A percentile compares a stretch with the other conserved stretches of the same genome.
phyloP scores from a whole-genome alignment of 2,329 filamentous ascomycete genomes.

The Trichoderma koningii region DNA sequence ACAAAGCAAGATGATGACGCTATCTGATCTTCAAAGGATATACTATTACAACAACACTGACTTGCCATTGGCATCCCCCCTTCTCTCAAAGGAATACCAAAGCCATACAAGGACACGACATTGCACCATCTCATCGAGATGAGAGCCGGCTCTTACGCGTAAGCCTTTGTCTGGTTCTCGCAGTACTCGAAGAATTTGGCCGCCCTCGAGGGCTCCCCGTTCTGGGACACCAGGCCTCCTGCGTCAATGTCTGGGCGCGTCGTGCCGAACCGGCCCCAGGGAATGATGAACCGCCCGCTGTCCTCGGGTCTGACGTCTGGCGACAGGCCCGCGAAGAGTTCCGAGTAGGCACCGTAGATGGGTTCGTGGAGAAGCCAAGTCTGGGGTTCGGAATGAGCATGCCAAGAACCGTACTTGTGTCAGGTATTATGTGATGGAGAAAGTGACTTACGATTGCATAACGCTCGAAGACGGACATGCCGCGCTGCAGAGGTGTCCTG shows the following conservation, averaged over 20 bases:
- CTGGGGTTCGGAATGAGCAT: neutral
- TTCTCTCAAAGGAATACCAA: neutral
- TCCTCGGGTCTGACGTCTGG: constrained; percentile 44
- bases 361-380: constrained; percentile 33
- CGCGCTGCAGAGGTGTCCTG: constrained; percentile 37
- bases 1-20: too few species aligned
- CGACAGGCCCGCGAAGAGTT: constrained; percentile 50
- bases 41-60: neutral
- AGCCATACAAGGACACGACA: neutral
- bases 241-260: constrained; percentile 20
- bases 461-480: neutral
- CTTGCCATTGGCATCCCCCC: neutral
- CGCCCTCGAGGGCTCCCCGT: neutral
- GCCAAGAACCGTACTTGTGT: neutral
- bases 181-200: constrained; percentile 24
- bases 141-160: neutral
- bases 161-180: constrained; percentile 13
- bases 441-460: constrained; percentile 7
- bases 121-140: neutral
- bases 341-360: constrained; percentile 50
- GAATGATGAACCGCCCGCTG: constrained; percentile 22
- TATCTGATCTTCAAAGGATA: neutral
- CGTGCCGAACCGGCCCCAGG: constrained; percentile 23
- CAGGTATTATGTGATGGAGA: too few species aligned
- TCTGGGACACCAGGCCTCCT: neutral